Conservation (phyloP, 1,284 basidiomycete species). For the Trichosporon ovoides region DNA sequence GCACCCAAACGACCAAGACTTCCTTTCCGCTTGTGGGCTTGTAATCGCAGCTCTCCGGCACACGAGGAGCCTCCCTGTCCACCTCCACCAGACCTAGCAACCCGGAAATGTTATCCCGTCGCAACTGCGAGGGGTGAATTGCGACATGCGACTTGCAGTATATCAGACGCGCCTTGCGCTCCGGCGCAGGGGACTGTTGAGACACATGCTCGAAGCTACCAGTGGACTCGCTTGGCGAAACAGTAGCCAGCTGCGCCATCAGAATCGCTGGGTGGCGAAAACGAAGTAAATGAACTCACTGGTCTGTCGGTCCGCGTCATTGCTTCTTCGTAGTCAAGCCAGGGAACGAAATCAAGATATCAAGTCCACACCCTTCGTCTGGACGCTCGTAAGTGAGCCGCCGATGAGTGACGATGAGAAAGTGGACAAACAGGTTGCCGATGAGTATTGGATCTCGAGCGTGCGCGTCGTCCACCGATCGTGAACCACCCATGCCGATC, state of each 20-base stretch:
- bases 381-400: background rate
- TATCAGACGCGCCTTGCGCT: constrained; percentile 53
- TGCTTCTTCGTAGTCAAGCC: background rate
- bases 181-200: background rate
- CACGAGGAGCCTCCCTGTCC: constrained; percentile 38
- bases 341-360: background rate
- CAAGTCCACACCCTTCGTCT: background rate
- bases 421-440: background rate
- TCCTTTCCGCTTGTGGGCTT: constrained; percentile 21
- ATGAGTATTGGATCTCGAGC: background rate
- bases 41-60: constrained; percentile 7
- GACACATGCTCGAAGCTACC: constrained; percentile 14
- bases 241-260: background rate
- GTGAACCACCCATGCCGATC: background rate
- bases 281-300: background rate
- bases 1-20: constrained; percentile 45
- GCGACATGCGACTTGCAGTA: constrained; percentile 90
- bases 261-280: constrained; percentile 1
- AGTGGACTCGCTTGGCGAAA: background rate
- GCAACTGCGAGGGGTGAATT: constrained; percentile 86
- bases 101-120: constrained; percentile 86
- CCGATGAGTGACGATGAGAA: background rate
- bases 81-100: constrained; percentile 76
- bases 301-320: constrained; percentile 9
- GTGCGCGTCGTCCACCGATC: background rate